A percentile compares a stretch with the other conserved stretches of the same genome.
phyloP scores from a whole-genome alignment of 2,329 filamentous ascomycete genomes.

The Epichloe typhina region DNA sequence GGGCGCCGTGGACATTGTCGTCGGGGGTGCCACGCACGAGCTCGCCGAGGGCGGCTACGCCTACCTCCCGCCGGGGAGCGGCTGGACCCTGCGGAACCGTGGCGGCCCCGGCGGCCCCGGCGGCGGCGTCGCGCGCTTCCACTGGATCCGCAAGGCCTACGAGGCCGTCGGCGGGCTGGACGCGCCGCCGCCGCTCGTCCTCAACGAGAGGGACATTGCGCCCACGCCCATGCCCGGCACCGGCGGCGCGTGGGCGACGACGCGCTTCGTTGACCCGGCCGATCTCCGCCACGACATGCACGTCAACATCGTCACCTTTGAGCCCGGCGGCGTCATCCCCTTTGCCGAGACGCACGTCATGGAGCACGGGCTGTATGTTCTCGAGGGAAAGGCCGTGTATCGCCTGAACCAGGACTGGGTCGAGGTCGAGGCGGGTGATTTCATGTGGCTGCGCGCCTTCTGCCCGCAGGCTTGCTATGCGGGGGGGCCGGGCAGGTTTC shows the following conservation, averaged over 20 bases:
- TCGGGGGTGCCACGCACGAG: background rate
- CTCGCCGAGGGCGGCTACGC: conserved; percentile 4
- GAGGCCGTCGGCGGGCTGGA: background rate
- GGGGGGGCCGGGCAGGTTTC: conserved; percentile 4
- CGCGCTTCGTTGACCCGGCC: conserved; percentile 4
- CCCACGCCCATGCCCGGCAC: conserved; percentile 2
- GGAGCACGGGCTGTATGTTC: conserved; percentile 6
- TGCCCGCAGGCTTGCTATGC: conserved; percentile 6
- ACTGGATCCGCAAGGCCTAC: conserved; percentile 6
- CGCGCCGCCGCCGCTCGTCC: background rate
- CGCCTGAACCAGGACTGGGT: conserved; percentile 6
- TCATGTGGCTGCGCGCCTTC: conserved; percentile 6
- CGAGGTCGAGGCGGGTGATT: conserved; percentile 6
- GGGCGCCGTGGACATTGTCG: background rate
- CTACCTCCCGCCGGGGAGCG: background rate
- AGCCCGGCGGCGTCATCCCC: conserved; percentile 4
- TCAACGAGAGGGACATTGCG: conserved; percentile 1
- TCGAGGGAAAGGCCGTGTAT: conserved; percentile 6
- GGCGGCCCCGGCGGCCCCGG: too few species aligned
- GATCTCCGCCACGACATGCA: conserved; percentile 6
- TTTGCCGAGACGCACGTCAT: conserved; percentile 7
- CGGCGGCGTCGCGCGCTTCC: conserved; percentile 1
- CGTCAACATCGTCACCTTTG: conserved; percentile 4
- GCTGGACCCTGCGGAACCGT: conserved; percentile 1
- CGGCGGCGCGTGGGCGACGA: conserved; percentile 4